Base-by-base conservation (phyloP, 1,139 yeast genomes). In the Geotrichum australiense region DNA sequence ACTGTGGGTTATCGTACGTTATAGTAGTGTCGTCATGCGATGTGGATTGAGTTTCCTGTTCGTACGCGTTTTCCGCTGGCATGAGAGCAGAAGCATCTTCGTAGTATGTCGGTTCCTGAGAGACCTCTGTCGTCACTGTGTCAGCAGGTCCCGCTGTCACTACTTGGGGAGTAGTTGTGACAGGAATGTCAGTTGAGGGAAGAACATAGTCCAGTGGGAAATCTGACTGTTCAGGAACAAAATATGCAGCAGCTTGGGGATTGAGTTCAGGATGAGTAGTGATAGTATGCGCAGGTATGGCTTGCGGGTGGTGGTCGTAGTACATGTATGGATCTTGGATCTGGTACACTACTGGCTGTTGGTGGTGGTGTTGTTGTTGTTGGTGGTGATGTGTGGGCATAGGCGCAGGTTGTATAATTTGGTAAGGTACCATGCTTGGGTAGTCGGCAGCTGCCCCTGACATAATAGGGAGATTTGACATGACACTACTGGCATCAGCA, bases 401-500 rank as follows among this genome's bases (percentile, higher is more conserved):
- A n/a, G n/a, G n/a, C n/a, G n/a, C n/a, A n/a, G n/a, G n/a, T n/a
- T n/a, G n/a, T n/a, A n/a, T n/a, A 30, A 30, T 20, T 11, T 20
- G 24, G 28, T 29, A 30, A 3, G 22, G 30, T 7, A 19, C 28
- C 14, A 5, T 8, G 21, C 14, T 22, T n/a, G 19, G 35, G 18
- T 22, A 14, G 11, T 25, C 24, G 25, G 35, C 20, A 5, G 20
- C 25, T 6, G 41, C 22, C 8, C 28, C 35, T 7, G 44, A 36
- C 24, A 42, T 35, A 12, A 41, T 24, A 6, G 44, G 43, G 7
- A 44, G 31, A 21, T 41, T 44, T 4, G 47, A 28, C 45, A 44
- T 41, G 32, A 41, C 41, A 11, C 59, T 53, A 7, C 62, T 53
- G 2, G 61, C 62, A 43, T 59, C 61, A 12, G 60, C 62, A 32